Percentiles rank a stretch among this genome's conserved stretches.
Evolutionary conservation across 495 filamentous ascomycete species (phyloP).

Genomic region (Penicillium paxilli): DNA sequence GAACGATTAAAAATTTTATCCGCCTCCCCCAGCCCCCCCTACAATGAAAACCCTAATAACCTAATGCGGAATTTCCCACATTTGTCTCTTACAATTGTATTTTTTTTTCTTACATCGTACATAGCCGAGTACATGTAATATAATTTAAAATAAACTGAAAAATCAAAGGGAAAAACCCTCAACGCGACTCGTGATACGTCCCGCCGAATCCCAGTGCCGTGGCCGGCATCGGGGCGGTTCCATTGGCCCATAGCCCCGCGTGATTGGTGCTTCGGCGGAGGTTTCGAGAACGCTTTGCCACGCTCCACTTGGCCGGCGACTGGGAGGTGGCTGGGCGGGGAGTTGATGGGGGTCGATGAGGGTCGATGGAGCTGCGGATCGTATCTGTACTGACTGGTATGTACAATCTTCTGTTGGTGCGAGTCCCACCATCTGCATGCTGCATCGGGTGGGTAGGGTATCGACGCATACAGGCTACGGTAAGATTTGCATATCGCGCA

Average conservation of each 20-base stretch:
- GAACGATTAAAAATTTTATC: not conserved
- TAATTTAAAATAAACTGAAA: not conserved
- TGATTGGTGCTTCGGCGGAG: slow-evolving; percentile 16
- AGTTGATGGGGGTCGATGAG: not conserved
- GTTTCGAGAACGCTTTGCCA: slow-evolving; percentile 42
- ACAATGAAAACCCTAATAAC: not conserved
- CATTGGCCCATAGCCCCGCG: slow-evolving; percentile 1
- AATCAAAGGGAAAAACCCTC: slow-evolving; percentile 2
- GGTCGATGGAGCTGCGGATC: slow-evolving; percentile 13
- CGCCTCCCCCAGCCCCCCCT: not conserved
- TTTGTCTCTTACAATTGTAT: not conserved
- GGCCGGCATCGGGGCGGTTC: slow-evolving; percentile 38
- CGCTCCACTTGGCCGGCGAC: slow-evolving; percentile 27
- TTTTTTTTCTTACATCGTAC: slow-evolving; percentile 14
- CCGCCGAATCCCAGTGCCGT: slow-evolving; percentile 5
- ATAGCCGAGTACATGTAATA: slow-evolving; percentile 6
- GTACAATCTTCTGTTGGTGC: too few relatives aligned
- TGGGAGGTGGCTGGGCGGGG: slow-evolving; percentile 12
- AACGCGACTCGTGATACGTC: slow-evolving; percentile 12
- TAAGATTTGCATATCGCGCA: not conserved
- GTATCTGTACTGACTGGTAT: slow-evolving; percentile 1
- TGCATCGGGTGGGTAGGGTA: not conserved
- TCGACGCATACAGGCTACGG: not conserved
- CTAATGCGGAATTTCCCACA: not conserved
- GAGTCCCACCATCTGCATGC: not conserved